Base-by-base conservation (phyloP, 192 early-diverging fungal genomes). In the Coemansia asiatica region DNA sequence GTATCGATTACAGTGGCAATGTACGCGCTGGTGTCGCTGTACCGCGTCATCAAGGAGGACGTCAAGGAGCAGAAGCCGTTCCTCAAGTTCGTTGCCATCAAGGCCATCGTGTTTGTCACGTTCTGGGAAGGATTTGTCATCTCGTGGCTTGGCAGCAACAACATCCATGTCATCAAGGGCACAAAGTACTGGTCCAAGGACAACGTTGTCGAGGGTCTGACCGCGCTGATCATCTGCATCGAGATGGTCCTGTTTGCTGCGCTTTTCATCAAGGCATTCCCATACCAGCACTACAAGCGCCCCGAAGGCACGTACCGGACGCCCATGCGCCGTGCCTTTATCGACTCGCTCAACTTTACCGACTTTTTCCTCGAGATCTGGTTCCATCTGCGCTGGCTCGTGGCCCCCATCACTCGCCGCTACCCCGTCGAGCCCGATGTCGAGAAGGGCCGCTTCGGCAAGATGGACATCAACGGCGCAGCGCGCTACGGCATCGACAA, bases 21-120 rank as follows among this genome's bases (percentile, higher is more conserved):
- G 89, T 90, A 90, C 54, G 86, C 81, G 23, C 78, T 92, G 48
- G 70, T 92, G 12, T 56, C 85, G 25, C 70, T 89, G 48, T 89
- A 90, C 60, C 56, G 85, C 16, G 85, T 82, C 27, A 85, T 92
- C 63, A 85, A 86, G 60, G 67, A 77, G 0, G 83, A 83, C 55
- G 84, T 87, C 64, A 59, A 59, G 19, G 76, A 84, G 8, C 55
- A 87, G 35, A 82, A 81, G 31, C 82, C 85, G 22, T 55, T 87
- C 18, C 56, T 68, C 58, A 76, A 83, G 56, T 83, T 83, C 33
- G 22, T 80, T 15, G 68, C 72, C 33, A 81, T 80, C 79, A 83
- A 81, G 54, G 76, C 81, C 35, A 76, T 89, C 12, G 82, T 89
- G 31, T 89, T 89, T 66, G 70, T 89, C 48, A 83, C 81, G 6